A percentile compares a stretch with the other conserved stretches of the same genome.
Conservation (phyloP, 106 monocot species). For the Acanthochlamys bracteata region DNA sequence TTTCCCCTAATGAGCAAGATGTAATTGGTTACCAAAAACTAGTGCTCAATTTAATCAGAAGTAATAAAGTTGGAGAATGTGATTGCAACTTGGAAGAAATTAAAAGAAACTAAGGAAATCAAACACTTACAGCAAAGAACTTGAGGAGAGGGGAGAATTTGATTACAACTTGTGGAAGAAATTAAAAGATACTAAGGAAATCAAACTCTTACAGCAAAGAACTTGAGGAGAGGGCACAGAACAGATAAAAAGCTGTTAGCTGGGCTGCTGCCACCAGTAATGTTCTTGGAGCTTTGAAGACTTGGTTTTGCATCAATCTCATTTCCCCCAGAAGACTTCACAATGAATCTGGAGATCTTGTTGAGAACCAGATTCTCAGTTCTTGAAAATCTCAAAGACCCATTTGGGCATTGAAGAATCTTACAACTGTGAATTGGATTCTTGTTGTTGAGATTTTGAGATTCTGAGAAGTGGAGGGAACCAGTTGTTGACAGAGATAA, state of each 20-base stretch:
- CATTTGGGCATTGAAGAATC: slow-evolving; percentile 9
- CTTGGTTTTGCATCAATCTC: slow-evolving; percentile 4
- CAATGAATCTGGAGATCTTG: slow-evolving; percentile 2
- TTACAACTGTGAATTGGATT: background rate
- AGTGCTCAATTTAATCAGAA: no score
- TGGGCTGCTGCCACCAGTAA: slow-evolving; percentile 3
- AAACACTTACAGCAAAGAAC: slow-evolving; percentile 31
- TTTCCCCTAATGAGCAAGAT: no score
- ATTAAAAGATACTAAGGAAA: background rate
- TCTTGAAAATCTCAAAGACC: slow-evolving; percentile 5
- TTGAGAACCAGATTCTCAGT: background rate
- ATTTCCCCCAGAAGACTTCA: slow-evolving; percentile 1
- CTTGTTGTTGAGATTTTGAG: slow-evolving; percentile 1
- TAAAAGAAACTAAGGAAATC: background rate
- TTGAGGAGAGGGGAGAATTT: no score
- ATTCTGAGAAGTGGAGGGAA: background rate
- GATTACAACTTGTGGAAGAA: background rate
- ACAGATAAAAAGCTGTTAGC: slow-evolving; percentile 51
- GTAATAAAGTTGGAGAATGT: no score
- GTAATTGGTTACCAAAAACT: no score
- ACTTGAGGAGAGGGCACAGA: slow-evolving; percentile 64
- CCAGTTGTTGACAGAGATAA: background rate
- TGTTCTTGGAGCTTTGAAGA: no score
- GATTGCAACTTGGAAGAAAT: background rate
- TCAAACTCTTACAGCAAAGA: slow-evolving; percentile 35